phyloP scores from a whole-genome alignment of 2,329 filamentous ascomycete species.

The Aspergillus aculeatinus region DNA sequence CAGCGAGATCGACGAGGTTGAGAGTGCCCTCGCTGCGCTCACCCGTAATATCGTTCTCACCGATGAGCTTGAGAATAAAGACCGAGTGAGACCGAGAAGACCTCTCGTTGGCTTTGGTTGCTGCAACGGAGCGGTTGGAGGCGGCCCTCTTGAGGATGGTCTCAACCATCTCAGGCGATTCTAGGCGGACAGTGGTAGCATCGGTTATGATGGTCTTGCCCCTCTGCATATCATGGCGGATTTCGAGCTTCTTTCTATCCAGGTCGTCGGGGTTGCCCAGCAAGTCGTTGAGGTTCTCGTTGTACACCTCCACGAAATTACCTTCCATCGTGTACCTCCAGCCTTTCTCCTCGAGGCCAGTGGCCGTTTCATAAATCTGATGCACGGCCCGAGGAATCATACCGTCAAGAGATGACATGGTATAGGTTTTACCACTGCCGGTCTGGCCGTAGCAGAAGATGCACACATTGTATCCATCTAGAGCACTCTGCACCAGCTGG shows the following conservation, averaged over 20 bases:
- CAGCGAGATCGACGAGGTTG: conserved; percentile 93
- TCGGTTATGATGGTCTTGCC: conserved; percentile 82
- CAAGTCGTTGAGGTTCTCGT: conserved; percentile 92
- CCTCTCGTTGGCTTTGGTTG: conserved; percentile 95
- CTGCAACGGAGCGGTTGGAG: conserved; percentile 85
- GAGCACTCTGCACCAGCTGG: conserved; percentile 90
- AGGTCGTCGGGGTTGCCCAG: conserved; percentile 70
- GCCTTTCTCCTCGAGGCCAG: conserved; percentile 79
- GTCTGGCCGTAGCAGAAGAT: conserved; percentile 99
- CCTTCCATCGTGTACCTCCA: conserved; percentile 95
- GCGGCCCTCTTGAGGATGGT: conserved; percentile 76
- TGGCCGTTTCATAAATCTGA: conserved; percentile 89
- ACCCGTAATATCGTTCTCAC: conserved; percentile 69
- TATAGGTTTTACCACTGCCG: conserved; percentile 93
- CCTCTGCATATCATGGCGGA: conserved; percentile 78
- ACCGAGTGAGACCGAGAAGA: conserved; percentile 94
- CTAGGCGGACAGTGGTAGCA: conserved; percentile 71
- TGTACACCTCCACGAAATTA: conserved; percentile 96
- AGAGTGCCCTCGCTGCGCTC: conserved; percentile 89
- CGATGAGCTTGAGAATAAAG: conserved; percentile 75
- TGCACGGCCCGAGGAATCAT: conserved; percentile 94
- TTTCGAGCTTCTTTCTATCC: conserved; percentile 81
- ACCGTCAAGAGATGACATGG: conserved; percentile 86
- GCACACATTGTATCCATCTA: conserved; percentile 97
- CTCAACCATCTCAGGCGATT: conserved; percentile 78